A percentile compares a stretch with the other conserved stretches of the same genome.
These are phyloP conservation scores for Blastocystis sp. DNA, from an alignment of 352 stramenopile genomes.

Conservation along the genomic window DNA sequence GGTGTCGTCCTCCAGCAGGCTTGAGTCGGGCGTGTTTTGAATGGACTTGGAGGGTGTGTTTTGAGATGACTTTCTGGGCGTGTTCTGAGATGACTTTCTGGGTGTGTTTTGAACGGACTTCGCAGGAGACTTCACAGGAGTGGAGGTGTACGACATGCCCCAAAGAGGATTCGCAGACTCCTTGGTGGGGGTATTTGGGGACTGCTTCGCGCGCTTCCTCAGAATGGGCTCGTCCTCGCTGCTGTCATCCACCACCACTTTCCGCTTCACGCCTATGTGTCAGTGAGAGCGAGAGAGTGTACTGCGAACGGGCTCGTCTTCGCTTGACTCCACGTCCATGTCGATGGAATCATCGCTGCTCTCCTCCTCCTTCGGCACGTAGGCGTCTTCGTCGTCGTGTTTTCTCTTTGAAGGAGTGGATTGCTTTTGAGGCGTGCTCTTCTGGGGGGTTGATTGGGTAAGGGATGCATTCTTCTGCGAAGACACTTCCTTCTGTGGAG, in stretches of 20 bases:
- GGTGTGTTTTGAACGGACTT: neutral
- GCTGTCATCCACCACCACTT: constrained; percentile 77
- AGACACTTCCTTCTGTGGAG: no score
- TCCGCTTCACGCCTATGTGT: constrained; percentile 3
- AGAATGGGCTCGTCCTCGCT: constrained; percentile 78
- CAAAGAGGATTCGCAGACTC: constrained; percentile 78
- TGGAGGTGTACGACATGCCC: constrained; percentile 74
- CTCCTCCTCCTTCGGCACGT: constrained; percentile 63
- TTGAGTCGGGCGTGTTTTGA: neutral
- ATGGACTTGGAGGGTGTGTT: constrained; percentile 68
- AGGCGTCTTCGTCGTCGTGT: constrained; percentile 72
- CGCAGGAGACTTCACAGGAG: neutral
- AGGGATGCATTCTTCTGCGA: no score
- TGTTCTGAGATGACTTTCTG: neutral
- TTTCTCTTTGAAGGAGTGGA: neutral
- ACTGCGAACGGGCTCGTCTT: constrained; percentile 48
- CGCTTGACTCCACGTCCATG: constrained; percentile 73
- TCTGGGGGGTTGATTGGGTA: no score
- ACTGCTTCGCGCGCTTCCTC: constrained; percentile 75
- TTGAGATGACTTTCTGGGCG: neutral
- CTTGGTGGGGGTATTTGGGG: constrained; percentile 27
- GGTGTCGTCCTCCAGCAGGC: constrained; percentile 76
- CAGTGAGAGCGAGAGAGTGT: neutral
- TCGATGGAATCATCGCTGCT: constrained; percentile 18
- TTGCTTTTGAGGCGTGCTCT: no score